These are phyloP conservation scores for Tympanopsis confertula DNA, from an alignment of 2,329 filamentous ascomycete species.

Conservation along the genomic window DNA sequence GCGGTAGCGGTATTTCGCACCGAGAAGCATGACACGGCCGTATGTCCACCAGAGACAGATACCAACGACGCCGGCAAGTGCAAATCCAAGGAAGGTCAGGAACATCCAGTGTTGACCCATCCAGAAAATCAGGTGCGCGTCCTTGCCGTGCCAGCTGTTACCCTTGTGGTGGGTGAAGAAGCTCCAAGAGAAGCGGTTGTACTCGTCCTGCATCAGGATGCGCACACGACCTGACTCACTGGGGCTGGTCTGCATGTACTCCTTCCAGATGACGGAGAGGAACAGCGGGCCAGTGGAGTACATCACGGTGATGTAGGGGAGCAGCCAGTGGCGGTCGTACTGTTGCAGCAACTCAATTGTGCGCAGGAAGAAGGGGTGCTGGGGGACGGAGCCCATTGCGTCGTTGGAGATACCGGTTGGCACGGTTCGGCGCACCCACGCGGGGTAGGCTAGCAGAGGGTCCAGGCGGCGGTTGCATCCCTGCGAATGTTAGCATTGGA, in stretches of 20 bases:
- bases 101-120: conserved; percentile 45
- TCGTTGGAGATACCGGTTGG: conserved; percentile 76
- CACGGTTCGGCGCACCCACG: conserved; percentile 59
- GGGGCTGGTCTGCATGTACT: conserved; percentile 47
- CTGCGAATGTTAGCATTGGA: conserved; percentile 16
- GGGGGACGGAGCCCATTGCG: conserved; percentile 61
- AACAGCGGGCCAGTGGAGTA: conserved; percentile 67
- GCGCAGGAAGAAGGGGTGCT: conserved; percentile 63
- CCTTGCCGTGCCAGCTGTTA: conserved; percentile 54
- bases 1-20: conserved; percentile 23
- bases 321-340: conserved; percentile 62
- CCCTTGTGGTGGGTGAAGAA: conserved; percentile 54
- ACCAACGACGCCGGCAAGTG: conserved; percentile 31
- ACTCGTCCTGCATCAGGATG: conserved; percentile 60
- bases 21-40: conserved; percentile 27
- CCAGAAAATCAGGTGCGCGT: conserved; percentile 54
- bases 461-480: conserved; percentile 58
- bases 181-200: conserved; percentile 56
- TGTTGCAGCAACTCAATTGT: conserved; percentile 57
- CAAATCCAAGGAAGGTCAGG: conserved; percentile 36
- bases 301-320: conserved; percentile 67
- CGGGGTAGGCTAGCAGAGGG: conserved; percentile 55
- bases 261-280: conserved; percentile 64
- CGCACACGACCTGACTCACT: conserved; percentile 42
- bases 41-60: conserved; percentile 36